Evolutionary conservation across 176 grass and related monocot species (phyloP).

Genomic region (Typha latifolia): DNA sequence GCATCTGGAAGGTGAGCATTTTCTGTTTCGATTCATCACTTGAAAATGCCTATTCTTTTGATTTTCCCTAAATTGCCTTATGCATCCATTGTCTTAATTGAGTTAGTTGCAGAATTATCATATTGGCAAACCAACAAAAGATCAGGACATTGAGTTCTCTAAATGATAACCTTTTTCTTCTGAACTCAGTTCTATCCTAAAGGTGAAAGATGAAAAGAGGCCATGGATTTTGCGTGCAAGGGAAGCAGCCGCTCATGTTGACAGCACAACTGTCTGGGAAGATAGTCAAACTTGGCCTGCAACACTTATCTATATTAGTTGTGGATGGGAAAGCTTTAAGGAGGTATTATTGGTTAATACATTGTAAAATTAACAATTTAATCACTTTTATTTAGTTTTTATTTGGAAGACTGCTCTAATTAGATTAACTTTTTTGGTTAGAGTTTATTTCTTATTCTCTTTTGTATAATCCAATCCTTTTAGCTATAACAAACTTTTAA

Average conservation of each 20-base stretch:
- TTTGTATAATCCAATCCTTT: neutral
- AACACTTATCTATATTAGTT: conserved; percentile 94
- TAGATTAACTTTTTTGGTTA: neutral
- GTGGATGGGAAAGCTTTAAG: conserved; percentile 97
- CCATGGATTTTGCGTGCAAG: conserved; percentile 85
- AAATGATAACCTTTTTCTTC: conserved; percentile 22
- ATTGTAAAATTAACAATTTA: neutral
- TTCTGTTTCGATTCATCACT: conserved; percentile 1
- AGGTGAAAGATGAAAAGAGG: conserved; percentile 89
- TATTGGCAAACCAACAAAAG: no score
- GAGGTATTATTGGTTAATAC: conserved; percentile 35
- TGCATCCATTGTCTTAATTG: neutral
- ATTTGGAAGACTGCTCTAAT: neutral
- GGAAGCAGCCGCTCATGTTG: conserved; percentile 76
- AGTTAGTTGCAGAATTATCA: no score
- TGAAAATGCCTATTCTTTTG: neutral
- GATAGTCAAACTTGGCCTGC: conserved; percentile 51
- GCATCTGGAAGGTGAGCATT: conserved; percentile 40
- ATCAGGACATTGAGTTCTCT: neutral
- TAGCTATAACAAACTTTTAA: conserved; percentile 17
- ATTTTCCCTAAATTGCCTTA: neutral
- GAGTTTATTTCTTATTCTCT: neutral
- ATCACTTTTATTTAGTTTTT: neutral
- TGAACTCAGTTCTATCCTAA: conserved; percentile 44
- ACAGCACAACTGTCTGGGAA: conserved; percentile 43